Base-by-base conservation (phyloP, 805 yeast species). In the Cephaloascus albidus region DNA sequence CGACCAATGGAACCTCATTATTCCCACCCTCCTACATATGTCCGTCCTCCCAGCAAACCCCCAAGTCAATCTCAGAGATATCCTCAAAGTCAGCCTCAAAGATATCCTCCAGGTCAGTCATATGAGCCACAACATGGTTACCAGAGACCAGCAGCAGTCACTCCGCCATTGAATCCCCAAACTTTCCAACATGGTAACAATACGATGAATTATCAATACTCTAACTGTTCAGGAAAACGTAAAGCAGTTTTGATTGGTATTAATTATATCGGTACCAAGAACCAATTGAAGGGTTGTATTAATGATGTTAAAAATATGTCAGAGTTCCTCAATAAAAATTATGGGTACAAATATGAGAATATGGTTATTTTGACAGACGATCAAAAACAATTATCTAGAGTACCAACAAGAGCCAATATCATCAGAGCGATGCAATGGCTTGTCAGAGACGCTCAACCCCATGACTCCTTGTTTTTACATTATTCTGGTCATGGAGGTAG, bases 401-500 rank as follows among this genome's bases (percentile, higher is more conserved):
- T 61, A 16, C 68, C 68, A 2, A 53, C 58, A 26, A 50, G 49
- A 36, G 59, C 51, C n/a, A 62, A 62, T 44, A 54, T 62, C 19
- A 39, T 57, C 23, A 46, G 65, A 26, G 68, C 61, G n/a, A 62
- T 62, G 66, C 57, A 57, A 43, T 62, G 68, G 68, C 45, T 62
- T 35, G 63, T 60, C 14, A 51, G 48, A 38, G 65, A 58, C 36
- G 68, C 68, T 14, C 44, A 55, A 28, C 68, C 68, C 5, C 57
- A 61, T 44, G 66, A 61, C 39, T 61, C 68, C 32, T 52, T 62
- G 37, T 61, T 61, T 32, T 61, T 62, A 52, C 67, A 61, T 43
- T 62, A 59, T 39, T 54, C 61, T 5, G 68, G 68, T n/a, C 68
- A 62, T 44, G 68, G 68, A 15, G 68, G 67, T 31, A 47, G 49